Evolutionary conservation across 176 grass and related monocot genomes (phyloP).

Genomic region (Thinopyrum elongatum): DNA sequence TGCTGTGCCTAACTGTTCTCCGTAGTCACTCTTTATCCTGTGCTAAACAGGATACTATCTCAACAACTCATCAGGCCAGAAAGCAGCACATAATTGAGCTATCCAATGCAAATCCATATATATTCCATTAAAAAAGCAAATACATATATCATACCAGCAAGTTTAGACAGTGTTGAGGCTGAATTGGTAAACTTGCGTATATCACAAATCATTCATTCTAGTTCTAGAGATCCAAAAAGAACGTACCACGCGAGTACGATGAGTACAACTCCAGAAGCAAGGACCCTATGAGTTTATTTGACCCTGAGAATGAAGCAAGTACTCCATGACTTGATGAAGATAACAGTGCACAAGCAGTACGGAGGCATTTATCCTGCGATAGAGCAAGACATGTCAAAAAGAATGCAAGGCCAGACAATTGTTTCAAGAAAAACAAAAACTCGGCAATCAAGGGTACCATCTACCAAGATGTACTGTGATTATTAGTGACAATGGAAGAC

Average conservation of each 20-base stretch:
- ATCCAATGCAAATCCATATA: neutral
- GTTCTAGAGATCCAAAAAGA: conserved; percentile 12
- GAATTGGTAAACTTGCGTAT: neutral
- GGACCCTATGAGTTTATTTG: conserved; percentile 56
- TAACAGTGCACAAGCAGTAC: conserved; percentile 50
- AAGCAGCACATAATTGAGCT: neutral
- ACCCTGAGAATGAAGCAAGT: conserved; percentile 63
- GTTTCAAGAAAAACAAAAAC: neutral
- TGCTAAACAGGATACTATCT: neutral
- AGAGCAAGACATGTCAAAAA: neutral
- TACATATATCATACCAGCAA: neutral
- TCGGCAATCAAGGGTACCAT: neutral
- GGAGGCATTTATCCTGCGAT: conserved; percentile 51
- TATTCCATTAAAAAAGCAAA: neutral
- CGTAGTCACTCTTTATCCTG: neutral
- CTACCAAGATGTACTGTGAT: neutral
- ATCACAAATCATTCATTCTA: conserved; percentile 6
- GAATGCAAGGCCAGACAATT: conserved; percentile 15
- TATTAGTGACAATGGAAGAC: neutral
- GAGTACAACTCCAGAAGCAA: conserved; percentile 72
- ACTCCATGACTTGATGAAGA: conserved; percentile 62
- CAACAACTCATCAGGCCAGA: neutral
- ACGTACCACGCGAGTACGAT: conserved; percentile 32
- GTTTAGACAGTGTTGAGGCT: neutral
- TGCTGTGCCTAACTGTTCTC: neutral